Evolutionary conservation across 148 eudicot genomes (phyloP).

Genomic region (Nyssa sinensis): DNA sequence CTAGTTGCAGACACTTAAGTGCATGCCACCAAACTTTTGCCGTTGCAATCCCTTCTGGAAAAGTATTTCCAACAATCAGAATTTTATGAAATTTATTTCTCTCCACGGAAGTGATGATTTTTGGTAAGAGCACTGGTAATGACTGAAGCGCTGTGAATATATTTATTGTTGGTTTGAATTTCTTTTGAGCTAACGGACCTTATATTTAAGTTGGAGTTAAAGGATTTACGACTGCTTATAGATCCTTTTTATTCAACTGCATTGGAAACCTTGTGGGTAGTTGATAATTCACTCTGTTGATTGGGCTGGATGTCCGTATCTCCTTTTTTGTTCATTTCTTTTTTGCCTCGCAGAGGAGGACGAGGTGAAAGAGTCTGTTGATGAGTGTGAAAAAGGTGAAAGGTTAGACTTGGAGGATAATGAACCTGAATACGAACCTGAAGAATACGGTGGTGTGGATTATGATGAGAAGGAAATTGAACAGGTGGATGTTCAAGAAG

Average conservation of each 20-base stretch:
- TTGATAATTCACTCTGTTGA: slow-evolving; percentile 8
- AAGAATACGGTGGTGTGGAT: slow-evolving; percentile 75
- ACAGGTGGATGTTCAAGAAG: slow-evolving; percentile 65
- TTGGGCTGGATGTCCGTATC: slow-evolving; percentile 38
- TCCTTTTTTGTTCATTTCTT: too few relatives aligned
- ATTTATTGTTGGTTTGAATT: not conserved
- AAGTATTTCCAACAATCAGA: not conserved
- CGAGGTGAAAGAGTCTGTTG: slow-evolving; percentile 68
- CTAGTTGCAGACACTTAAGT: not conserved
- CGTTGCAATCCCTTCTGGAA: not conserved
- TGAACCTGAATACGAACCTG: slow-evolving; percentile 93
- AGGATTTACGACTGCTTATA: slow-evolving; percentile 1
- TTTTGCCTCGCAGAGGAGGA: slow-evolving; percentile 75
- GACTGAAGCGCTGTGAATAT: slow-evolving; percentile 8
- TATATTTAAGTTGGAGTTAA: not conserved
- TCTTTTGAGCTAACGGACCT: not conserved
- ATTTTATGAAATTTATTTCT: not conserved
- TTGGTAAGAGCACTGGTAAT: not conserved
- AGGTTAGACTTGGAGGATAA: slow-evolving; percentile 94
- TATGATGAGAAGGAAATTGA: slow-evolving; percentile 89
- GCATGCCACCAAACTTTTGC: too few relatives aligned
- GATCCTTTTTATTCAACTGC: not conserved
- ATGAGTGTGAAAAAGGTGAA: slow-evolving; percentile 87
- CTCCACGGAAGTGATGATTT: not conserved
- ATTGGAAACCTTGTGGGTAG: slow-evolving; percentile 3